Evolutionary conservation across 768 basidiomycete species (phyloP).

Genomic region (Chalciporus piperatus): DNA sequence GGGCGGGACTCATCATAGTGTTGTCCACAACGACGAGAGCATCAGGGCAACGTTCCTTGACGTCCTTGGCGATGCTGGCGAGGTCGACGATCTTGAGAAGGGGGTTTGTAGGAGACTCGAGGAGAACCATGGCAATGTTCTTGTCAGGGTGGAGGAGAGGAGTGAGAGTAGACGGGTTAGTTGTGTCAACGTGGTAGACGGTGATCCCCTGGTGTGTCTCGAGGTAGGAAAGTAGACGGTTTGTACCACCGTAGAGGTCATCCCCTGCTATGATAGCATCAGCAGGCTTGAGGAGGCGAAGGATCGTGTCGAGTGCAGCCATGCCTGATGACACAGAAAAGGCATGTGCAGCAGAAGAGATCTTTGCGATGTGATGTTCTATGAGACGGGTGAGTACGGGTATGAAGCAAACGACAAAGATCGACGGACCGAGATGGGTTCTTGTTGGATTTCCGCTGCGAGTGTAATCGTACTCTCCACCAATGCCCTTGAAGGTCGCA

Average conservation of each 20-base stretch:
- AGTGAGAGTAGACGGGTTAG: constrained; percentile 60
- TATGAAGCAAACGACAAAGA: background rate
- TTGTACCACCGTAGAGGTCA: constrained; percentile 97
- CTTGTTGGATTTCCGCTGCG: constrained; percentile 96
- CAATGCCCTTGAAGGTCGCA: constrained; percentile 94
- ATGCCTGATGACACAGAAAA: constrained; percentile 96
- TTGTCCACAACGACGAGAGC: constrained; percentile 92
- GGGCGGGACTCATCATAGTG: constrained; percentile 99
- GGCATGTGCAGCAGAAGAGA: constrained; percentile 87
- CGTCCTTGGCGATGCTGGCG: constrained; percentile 74
- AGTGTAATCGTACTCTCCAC: constrained; percentile 88
- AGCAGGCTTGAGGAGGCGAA: constrained; percentile 92
- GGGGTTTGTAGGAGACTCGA: constrained; percentile 97
- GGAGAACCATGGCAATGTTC: constrained; percentile 90
- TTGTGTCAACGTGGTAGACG: constrained; percentile 94
- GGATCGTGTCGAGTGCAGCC: constrained; percentile 95
- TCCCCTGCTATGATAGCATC: constrained; percentile 95
- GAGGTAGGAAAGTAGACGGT: constrained; percentile 89
- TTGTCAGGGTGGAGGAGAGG: constrained; percentile 57
- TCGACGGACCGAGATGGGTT: constrained; percentile 78
- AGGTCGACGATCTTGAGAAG: constrained; percentile 93
- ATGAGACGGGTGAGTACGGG: constrained; percentile 6
- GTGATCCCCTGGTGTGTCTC: constrained; percentile 82
- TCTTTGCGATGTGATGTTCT: constrained; percentile 98
- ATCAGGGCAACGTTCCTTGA: constrained; percentile 78